phyloP scores from a whole-genome alignment of 2,329 filamentous ascomycete species.

The Chalaropsis ovoidea region DNA sequence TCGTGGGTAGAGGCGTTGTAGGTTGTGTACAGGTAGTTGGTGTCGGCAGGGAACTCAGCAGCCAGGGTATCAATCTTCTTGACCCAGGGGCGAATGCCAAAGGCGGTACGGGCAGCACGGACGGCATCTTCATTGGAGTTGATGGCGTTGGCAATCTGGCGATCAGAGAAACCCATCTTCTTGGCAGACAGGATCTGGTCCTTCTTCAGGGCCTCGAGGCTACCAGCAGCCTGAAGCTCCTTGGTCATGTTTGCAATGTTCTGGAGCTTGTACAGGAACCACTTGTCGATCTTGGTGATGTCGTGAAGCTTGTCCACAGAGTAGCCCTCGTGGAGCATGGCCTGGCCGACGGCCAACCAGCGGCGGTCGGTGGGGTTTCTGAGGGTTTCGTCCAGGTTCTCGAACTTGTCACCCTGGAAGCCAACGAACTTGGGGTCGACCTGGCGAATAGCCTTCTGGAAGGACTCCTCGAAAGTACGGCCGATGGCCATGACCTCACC shows the following conservation, averaged over 20 bases:
- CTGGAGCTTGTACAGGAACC: conserved; percentile 97
- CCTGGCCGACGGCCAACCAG: conserved; percentile 95
- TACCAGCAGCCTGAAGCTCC: conserved; percentile 75
- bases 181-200: conserved; percentile 85
- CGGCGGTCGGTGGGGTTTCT: conserved; percentile 89
- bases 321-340: conserved; percentile 95
- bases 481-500: conserved; percentile 99
- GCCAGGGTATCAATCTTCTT: conserved; percentile 87
- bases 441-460: conserved; percentile 97
- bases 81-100: conserved; percentile 75
- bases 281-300: conserved; percentile 96
- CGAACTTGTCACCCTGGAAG: conserved; percentile 92
- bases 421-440: conserved; percentile 87
- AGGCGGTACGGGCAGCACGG: conserved; percentile 69
- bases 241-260: conserved; percentile 88
- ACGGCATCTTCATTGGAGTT: conserved; percentile 83
- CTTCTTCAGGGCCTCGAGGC: conserved; percentile 73
- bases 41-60: conserved; percentile 89
- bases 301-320: conserved; percentile 85
- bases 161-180: conserved; percentile 95
- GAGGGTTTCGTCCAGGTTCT: conserved; percentile 80
- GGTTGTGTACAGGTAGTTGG: conserved; percentile 94
- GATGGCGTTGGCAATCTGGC: conserved; percentile 81
- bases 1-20: conserved; percentile 95
- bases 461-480: conserved; percentile 95